Evolutionary conservation across 257 asterid species (phyloP).

Genomic region (Scutellaria baicalensis): DNA sequence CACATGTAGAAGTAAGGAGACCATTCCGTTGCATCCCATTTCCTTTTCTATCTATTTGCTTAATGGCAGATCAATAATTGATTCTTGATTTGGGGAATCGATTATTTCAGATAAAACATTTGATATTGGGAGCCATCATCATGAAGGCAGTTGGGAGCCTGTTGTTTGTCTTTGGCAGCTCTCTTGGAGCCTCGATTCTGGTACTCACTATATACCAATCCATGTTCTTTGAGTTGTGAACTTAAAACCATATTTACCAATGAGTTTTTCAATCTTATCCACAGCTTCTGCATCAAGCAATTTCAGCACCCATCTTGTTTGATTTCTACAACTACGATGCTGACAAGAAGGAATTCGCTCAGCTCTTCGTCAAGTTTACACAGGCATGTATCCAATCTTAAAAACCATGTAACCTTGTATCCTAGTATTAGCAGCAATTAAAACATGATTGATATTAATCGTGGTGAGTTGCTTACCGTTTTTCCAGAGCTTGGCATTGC

Average conservation of each 20-base stretch:
- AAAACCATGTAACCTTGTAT: neutral
- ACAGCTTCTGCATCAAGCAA: constrained; percentile 73
- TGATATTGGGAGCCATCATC: constrained; percentile 63
- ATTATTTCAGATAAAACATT: constrained; percentile 48
- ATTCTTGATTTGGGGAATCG: neutral
- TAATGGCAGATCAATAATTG: neutral
- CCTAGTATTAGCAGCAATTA: neutral
- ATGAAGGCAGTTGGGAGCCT: constrained; percentile 72
- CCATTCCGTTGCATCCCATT: neutral
- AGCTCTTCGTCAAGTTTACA: constrained; percentile 56
- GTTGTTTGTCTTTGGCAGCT: constrained; percentile 67
- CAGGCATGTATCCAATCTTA: constrained; percentile 35
- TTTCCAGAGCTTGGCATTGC: constrained; percentile 62
- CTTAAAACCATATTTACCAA: neutral
- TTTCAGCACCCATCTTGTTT: constrained; percentile 60
- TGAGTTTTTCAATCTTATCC: neutral
- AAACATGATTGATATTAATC: neutral
- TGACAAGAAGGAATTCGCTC: constrained; percentile 60
- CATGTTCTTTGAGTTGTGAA: neutral
- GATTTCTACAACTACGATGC: constrained; percentile 87
- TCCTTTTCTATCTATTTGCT: neutral
- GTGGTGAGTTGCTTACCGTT: neutral
- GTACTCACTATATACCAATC: constrained; percentile 21
- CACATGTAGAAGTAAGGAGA: constrained; percentile 60
- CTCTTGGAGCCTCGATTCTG: constrained; percentile 70